These are phyloP conservation scores for Magnaporthiopsis poae DNA, from an alignment of 2,329 filamentous ascomycete genomes.

Conservation along the genomic window DNA sequence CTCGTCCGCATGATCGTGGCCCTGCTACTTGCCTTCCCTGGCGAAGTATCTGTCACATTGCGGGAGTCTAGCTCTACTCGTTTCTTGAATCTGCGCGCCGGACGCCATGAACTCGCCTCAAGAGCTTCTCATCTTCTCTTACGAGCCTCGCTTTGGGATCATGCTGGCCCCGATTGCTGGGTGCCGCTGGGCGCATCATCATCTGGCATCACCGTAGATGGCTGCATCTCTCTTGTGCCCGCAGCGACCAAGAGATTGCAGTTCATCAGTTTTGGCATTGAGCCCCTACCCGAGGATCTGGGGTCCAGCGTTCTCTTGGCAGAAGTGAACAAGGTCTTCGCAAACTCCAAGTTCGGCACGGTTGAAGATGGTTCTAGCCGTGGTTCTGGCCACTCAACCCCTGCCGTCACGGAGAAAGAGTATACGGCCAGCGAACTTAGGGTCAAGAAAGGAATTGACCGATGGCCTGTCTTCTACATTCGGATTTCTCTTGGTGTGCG, in stretches of 20 bases:
- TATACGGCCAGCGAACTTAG: constrained; percentile 43
- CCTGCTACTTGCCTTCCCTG: constrained; percentile 61
- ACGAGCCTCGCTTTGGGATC: constrained; percentile 55
- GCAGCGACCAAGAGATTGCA: constrained; percentile 63
- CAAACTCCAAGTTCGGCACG: constrained; percentile 64
- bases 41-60: constrained; percentile 45
- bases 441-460: constrained; percentile 58
- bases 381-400: constrained; percentile 21
- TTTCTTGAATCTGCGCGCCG: neutral
- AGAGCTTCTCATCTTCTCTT: constrained; percentile 43
- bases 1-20: constrained; percentile 51
- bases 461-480: constrained; percentile 85
- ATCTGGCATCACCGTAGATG: constrained; percentile 51
- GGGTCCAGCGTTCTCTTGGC: constrained; percentile 61
- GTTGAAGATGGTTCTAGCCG: constrained; percentile 36
- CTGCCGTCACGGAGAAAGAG: constrained; percentile 31
- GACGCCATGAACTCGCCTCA: neutral
- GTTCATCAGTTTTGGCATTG: constrained; percentile 70
- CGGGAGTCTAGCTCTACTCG: constrained; percentile 32
- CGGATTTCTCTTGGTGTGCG: constrained; percentile 39
- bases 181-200: constrained; percentile 59
- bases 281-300: constrained; percentile 47
- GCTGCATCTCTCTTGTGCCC: constrained; percentile 61
- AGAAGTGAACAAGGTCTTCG: constrained; percentile 68
- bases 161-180: constrained; percentile 50